A percentile compares a stretch with the other conserved stretches of the same genome.
Conservation (phyloP, 306 rosid genomes). For the Aeschynomene evenia region DNA sequence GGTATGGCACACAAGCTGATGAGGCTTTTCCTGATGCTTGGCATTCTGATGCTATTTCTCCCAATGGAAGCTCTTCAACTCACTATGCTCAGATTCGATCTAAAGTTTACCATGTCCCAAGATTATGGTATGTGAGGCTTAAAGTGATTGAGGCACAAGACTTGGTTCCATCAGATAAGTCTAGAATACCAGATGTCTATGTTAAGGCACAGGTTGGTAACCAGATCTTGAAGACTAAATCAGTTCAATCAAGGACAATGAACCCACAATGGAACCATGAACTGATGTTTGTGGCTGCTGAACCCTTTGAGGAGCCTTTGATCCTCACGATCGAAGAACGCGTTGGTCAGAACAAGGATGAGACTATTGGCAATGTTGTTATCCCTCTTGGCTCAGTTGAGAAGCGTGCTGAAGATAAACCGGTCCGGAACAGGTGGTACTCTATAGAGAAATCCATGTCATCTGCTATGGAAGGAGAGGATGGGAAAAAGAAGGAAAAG, state of each 20-base stretch:
- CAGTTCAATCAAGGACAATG: conserved; percentile 47
- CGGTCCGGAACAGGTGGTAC: conserved; percentile 53
- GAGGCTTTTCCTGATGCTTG: conserved; percentile 96
- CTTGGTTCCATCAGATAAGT: conserved; percentile 61
- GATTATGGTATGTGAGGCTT: conserved; percentile 78
- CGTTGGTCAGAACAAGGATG: conserved; percentile 68
- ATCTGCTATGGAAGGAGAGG: conserved; percentile 63
- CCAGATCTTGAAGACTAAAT: conserved; percentile 57
- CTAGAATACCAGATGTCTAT: conserved; percentile 59
- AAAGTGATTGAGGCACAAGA: conserved; percentile 85
- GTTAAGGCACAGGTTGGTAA: conserved; percentile 77
- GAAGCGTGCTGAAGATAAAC: conserved; percentile 66
- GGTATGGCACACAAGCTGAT: conserved; percentile 96
- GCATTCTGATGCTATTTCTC: conserved; percentile 88
- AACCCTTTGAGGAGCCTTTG: conserved; percentile 84
- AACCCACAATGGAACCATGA: conserved; percentile 77
- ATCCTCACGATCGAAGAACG: conserved; percentile 71
- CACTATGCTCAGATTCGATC: conserved; percentile 54
- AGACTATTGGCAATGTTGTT: conserved; percentile 60
- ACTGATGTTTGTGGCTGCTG: conserved; percentile 72
- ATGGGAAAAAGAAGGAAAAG: conserved; percentile 41
- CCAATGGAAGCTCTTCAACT: conserved; percentile 43
- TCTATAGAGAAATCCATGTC: conserved; percentile 61
- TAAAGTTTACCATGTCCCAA: conserved; percentile 85
- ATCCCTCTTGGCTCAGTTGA: conserved; percentile 51